These are phyloP conservation scores for Lathyrus sativus DNA, from an alignment of 306 rosid species.

Conservation along the genomic window DNA sequence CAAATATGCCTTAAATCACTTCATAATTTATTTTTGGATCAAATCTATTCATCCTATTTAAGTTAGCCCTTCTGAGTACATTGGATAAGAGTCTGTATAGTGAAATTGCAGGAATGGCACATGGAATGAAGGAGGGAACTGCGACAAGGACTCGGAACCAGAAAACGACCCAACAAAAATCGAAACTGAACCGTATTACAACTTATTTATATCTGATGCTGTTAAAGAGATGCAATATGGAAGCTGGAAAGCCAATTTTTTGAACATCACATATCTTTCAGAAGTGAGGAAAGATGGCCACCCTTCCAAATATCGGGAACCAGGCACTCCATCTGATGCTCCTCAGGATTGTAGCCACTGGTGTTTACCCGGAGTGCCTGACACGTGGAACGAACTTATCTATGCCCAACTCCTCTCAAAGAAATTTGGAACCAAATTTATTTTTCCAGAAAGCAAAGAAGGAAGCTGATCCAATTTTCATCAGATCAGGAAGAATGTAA, in stretches of 20 bases:
- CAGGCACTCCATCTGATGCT: conserved; percentile 68
- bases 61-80: neutral
- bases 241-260: conserved; percentile 59
- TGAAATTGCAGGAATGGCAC: conserved; percentile 74
- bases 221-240: conserved; percentile 63
- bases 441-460: conserved; percentile 24
- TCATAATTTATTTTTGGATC: neutral
- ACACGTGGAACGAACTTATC: conserved; percentile 89
- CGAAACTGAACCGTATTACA: conserved; percentile 61
- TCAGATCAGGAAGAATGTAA: conserved; percentile 40
- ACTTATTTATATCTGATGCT: conserved; percentile 57
- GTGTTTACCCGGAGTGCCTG: conserved; percentile 98
- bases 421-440: conserved; percentile 51
- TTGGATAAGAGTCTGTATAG: conserved; percentile 29
- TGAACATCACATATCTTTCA: conserved; percentile 87
- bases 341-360: conserved; percentile 99
- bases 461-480: conserved; percentile 34
- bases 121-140: conserved; percentile 74
- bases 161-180: conserved; percentile 53
- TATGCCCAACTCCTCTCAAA: conserved; percentile 66
- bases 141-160: conserved; percentile 59
- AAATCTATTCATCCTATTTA: neutral
- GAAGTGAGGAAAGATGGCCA: conserved; percentile 84
- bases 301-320: conserved; percentile 87
- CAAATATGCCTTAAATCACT: neutral